A percentile compares a stretch with the other conserved stretches of the same genome.
Conservation (phyloP, 805 yeast species). For the Kluyveromyces wickerhamii region DNA sequence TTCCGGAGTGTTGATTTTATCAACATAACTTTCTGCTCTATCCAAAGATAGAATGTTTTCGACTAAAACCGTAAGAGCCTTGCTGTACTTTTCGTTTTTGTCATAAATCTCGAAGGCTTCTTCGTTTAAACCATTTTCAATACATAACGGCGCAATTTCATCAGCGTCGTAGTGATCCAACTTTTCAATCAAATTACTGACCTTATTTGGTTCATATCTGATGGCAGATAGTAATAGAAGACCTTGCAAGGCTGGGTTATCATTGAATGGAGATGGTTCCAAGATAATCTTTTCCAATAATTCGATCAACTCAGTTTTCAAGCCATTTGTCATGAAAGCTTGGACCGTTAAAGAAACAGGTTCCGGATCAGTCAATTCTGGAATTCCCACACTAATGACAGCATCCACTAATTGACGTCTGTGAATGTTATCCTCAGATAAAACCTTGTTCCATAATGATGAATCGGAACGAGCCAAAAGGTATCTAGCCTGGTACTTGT, state of each 20-base stretch:
- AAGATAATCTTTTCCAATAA: conserved; percentile 90
- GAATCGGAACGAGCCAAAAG: conserved; percentile 82
- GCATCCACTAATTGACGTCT: conserved; percentile 90
- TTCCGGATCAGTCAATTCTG: conserved; percentile 87
- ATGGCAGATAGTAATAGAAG: conserved; percentile 88
- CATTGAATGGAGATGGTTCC: conserved; percentile 96
- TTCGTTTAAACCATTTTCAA: conserved; percentile 80
- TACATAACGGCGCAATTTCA: conserved; percentile 88
- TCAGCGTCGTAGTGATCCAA: conserved; percentile 85
- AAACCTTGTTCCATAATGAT: conserved; percentile 72
- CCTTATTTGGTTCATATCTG: conserved; percentile 87
- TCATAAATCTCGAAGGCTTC: conserved; percentile 92
- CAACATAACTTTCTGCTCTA: conserved; percentile 90
- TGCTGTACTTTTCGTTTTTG: conserved; percentile 65
- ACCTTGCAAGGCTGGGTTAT: conserved; percentile 92
- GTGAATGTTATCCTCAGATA: conserved; percentile 68
- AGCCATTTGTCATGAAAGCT: conserved; percentile 91
- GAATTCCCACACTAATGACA: conserved; percentile 92
- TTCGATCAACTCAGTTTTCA: conserved; percentile 90
- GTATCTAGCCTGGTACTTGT: conserved; percentile 98
- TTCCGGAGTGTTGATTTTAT: conserved; percentile 74
- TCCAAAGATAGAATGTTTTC: conserved; percentile 92
- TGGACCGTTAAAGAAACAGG: conserved; percentile 90
- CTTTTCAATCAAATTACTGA: conserved; percentile 74
- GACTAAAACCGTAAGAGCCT: conserved; percentile 84